Evolutionary conservation across 306 rosid genomes (phyloP).

Genomic region (Lathyrus tuberosus): DNA sequence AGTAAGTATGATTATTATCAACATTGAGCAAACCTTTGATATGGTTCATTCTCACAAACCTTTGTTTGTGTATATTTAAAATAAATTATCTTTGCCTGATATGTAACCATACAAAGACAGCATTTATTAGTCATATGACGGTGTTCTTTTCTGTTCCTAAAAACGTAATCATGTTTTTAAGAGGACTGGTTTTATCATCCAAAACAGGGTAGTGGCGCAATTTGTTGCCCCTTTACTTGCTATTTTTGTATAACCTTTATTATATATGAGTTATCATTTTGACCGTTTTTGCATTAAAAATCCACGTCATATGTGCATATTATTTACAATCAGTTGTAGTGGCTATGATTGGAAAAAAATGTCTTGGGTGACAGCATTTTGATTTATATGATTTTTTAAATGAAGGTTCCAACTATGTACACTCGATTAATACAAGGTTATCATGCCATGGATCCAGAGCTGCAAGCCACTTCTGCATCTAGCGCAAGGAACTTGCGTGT

Average conservation of each 20-base stretch:
- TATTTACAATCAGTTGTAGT: slow-evolving; percentile 13
- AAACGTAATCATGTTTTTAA: neutral
- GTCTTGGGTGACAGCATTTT: slow-evolving; percentile 25
- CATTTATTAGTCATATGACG: slow-evolving; percentile 32
- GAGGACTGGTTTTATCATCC: too few species aligned
- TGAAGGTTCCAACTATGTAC: slow-evolving; percentile 95
- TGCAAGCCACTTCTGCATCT: slow-evolving; percentile 67
- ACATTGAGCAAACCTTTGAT: slow-evolving; percentile 16
- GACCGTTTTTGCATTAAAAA: slow-evolving; percentile 15
- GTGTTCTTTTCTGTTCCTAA: slow-evolving; percentile 20
- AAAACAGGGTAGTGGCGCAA: too few species aligned
- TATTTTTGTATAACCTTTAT: too few species aligned
- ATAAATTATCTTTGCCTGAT: slow-evolving; percentile 18
- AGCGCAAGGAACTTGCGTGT: slow-evolving; percentile 90
- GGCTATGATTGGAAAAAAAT: slow-evolving; percentile 20
- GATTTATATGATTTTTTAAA: slow-evolving; percentile 32
- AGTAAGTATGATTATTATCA: slow-evolving; percentile 57
- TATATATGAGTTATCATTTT: too few species aligned
- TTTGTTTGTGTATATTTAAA: slow-evolving; percentile 15
- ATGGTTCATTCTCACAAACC: slow-evolving; percentile 21
- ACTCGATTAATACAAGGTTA: slow-evolving; percentile 85
- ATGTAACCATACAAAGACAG: slow-evolving; percentile 17
- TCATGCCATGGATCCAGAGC: slow-evolving; percentile 82
- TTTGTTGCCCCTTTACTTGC: too few species aligned
- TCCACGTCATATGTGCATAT: slow-evolving; percentile 3